Evolutionary conservation across 345 rosid species (phyloP).

Genomic region (Eucalyptus lansdowneana): DNA sequence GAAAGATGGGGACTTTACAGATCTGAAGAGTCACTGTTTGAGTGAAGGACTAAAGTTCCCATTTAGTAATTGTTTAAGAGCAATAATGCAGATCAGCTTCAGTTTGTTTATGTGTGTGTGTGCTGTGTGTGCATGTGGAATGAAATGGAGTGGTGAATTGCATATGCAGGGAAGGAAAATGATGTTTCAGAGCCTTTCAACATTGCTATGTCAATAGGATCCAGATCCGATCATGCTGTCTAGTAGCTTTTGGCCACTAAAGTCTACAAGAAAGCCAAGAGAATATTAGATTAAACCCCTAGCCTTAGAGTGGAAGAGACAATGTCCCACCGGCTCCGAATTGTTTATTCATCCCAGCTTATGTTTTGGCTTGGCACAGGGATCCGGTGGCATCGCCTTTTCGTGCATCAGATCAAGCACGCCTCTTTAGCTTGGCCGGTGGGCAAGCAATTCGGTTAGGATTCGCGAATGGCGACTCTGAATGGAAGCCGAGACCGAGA

Average conservation of each 20-base stretch:
- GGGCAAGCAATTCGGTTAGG: neutral
- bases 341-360: neutral
- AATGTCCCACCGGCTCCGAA: neutral
- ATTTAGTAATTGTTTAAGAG: neutral
- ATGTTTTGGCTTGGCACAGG: neutral
- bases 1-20: neutral
- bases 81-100: neutral
- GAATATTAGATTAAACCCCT: neutral
- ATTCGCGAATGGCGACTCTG: neutral
- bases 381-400: neutral
- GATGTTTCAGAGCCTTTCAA: neutral
- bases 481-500: neutral
- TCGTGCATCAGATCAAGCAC: neutral
- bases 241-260: neutral
- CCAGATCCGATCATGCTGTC: constrained; percentile 2
- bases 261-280: neutral
- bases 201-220: neutral
- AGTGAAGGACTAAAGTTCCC: neutral
- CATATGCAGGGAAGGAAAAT: constrained; percentile 1
- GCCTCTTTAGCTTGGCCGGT: neutral
- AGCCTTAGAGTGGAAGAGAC: neutral
- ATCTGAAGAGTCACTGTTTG: neutral
- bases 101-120: neutral
- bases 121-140: neutral
- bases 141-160: neutral